Base-by-base conservation (phyloP, 2,329 filamentous ascomycete genomes). In the Neurospora sp. region DNA sequence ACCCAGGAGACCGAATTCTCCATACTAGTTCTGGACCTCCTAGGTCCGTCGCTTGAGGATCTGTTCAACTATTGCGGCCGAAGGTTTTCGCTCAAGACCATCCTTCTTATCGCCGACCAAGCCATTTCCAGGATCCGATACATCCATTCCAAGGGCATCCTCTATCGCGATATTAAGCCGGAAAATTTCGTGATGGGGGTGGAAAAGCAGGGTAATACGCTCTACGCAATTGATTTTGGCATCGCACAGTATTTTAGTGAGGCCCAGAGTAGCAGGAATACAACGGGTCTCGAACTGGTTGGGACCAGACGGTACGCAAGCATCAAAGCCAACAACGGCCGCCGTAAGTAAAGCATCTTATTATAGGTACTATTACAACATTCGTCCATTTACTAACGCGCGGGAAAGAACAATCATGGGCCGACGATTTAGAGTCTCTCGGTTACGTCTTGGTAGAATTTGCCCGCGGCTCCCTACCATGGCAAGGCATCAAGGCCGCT, bases 41-140 rank as follows among this genome's bases (percentile, higher is more conserved):
- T 98, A 71, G 95, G 96, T 58, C 95, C 95, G 74, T 95, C 91
- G 78, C 84, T 98, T 81, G 95, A 98, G 83, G 96, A 99, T 79
- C 88, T 99, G 40, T 98, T 98, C 91, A 98, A 98, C 88, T 97
- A 97, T 82, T 98, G 96, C 89, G 97, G 97, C 89, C 92, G 95
- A 81, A 97, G 97, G 81, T 98, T 98, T 85, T 97, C 95, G 15
- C 85, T 98, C 76, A 98, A 98, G 90, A 98, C 95, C 0, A 94
- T 97, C 42, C 87, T 99, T 46, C 89, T 99, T 38, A 88, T 98
- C 68, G 95, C 94, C 79, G 95, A 98, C 78, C 95, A 99, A 84
- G 91, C 97, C 81, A 97, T 99, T 81, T 97, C 95, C 74, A 93
- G 95, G 77, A 97, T 98, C 81, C 93, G 98, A 83, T 98, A 98